These are phyloP conservation scores for Penicillium desertorum DNA, from an alignment of 495 filamentous ascomycete species.

Conservation along the genomic window DNA sequence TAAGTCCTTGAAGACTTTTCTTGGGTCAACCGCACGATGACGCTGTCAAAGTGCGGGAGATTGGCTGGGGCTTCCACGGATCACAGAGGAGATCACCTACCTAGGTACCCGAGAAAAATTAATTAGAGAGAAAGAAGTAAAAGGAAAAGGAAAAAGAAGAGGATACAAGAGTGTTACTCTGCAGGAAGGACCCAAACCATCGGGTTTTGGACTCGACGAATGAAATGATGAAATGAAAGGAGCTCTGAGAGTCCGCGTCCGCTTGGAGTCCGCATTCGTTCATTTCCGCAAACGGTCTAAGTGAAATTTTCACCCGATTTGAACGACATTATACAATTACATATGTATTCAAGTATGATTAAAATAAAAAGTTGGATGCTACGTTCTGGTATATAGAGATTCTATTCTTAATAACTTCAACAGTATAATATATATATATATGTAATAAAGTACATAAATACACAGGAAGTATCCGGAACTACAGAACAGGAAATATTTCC, in stretches of 20 bases:
- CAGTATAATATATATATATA: too few relatives aligned
- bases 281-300: not conserved
- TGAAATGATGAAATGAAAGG: too few relatives aligned
- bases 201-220: not conserved
- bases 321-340: too few relatives aligned
- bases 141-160: not conserved
- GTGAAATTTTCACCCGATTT: not conserved
- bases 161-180: not conserved
- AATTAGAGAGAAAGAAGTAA: not conserved
- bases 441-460: too few relatives aligned
- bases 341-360: too few relatives aligned
- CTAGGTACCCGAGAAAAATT: not conserved
- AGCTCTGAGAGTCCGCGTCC: too few relatives aligned
- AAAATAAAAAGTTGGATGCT: too few relatives aligned
- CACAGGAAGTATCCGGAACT: too few relatives aligned
- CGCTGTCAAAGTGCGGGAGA: constrained; percentile 45
- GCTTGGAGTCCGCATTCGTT: not conserved
- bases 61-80: constrained; percentile 40
- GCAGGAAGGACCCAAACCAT: constrained; percentile 24
- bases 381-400: too few relatives aligned
- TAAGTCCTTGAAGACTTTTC: too few relatives aligned
- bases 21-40: constrained; percentile 34
- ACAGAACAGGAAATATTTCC: too few relatives aligned
- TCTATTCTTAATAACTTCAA: too few relatives aligned
- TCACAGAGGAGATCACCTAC: constrained; percentile 8